Percentiles rank a stretch among this genome's conserved stretches.
phyloP scores from a whole-genome alignment of 768 basidiomycete genomes.

The Pleurotus citrinopileatus region DNA sequence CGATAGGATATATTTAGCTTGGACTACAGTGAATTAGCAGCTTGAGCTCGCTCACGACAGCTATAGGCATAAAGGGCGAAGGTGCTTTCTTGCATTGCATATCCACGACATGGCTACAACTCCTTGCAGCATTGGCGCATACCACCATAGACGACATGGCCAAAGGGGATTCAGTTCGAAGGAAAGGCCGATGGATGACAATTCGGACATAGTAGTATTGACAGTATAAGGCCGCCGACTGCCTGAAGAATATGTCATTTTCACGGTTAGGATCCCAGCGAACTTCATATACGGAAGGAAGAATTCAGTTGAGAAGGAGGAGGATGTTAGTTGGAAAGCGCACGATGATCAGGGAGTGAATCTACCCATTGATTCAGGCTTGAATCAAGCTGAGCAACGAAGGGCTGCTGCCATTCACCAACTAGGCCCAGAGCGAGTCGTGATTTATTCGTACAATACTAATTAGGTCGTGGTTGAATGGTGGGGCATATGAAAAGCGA shows the following conservation, averaged over 20 bases:
- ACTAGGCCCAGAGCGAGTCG: slow-evolving; percentile 48
- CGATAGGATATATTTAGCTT: neutral
- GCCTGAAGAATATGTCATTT: slow-evolving; percentile 46
- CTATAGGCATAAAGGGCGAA: slow-evolving; percentile 27
- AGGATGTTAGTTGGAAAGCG: slow-evolving; percentile 14
- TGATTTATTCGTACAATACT: slow-evolving; percentile 74
- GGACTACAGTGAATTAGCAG: slow-evolving; percentile 5
- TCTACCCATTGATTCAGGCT: slow-evolving; percentile 73
- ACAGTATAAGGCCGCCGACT: slow-evolving; percentile 56
- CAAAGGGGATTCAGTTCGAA: slow-evolving; percentile 44
- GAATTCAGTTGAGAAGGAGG: neutral
- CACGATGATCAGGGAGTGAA: slow-evolving; percentile 57
- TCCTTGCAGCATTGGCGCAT: slow-evolving; percentile 78
- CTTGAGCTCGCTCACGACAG: neutral
- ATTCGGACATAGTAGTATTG: slow-evolving; percentile 62
- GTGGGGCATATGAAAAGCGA: neutral
- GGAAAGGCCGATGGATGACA: slow-evolving; percentile 75
- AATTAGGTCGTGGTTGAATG: neutral
- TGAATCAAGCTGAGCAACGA: slow-evolving; percentile 70
- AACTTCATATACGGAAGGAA: slow-evolving; percentile 34
- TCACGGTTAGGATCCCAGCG: slow-evolving; percentile 53
- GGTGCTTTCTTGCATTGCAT: slow-evolving; percentile 40
- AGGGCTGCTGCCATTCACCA: slow-evolving; percentile 61
- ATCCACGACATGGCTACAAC: slow-evolving; percentile 75
- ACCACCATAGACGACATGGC: slow-evolving; percentile 70